Evolutionary conservation across 306 rosid species (phyloP).

Genomic region (Cucumis hystrix): DNA sequence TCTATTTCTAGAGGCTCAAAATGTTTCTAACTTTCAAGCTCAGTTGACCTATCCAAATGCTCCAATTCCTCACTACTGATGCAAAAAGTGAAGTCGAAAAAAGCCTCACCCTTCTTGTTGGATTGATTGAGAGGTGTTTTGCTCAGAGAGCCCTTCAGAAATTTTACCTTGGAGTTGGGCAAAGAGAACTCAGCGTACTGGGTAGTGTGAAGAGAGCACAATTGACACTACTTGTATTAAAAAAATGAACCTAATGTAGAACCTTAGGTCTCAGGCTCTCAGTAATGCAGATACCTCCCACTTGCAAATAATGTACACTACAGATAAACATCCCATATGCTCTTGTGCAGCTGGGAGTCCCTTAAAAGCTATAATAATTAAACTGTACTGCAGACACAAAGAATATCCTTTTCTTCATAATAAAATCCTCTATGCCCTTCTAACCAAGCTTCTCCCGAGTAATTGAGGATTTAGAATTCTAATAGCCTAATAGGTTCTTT

Average conservation of each 20-base stretch:
- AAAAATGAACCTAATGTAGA: not conserved
- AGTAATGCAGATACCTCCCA: not conserved
- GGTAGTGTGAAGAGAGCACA: not conserved
- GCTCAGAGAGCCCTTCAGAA: too few species aligned
- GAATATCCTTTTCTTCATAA: not conserved
- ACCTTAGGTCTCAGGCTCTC: not conserved
- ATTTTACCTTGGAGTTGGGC: too few species aligned
- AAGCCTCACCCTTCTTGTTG: too few species aligned
- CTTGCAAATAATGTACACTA: not conserved
- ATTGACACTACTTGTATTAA: not conserved
- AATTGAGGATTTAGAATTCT: not conserved
- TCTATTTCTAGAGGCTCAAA: too few species aligned
- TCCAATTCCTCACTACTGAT: too few species aligned
- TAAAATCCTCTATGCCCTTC: not conserved
- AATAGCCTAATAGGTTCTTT: not conserved
- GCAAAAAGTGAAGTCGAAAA: too few species aligned
- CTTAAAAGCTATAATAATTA: not conserved
- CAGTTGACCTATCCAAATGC: too few species aligned
- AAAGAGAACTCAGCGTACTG: too few species aligned
- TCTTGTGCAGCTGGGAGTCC: not conserved
- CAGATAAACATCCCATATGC: not conserved
- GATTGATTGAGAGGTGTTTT: too few species aligned
- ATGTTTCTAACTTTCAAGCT: too few species aligned
- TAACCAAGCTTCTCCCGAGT: not conserved
- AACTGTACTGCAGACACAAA: not conserved